A percentile compares a stretch with the other conserved stretches of the same genome.
These are phyloP conservation scores for Aspergillus hortae DNA, from an alignment of 2,329 filamentous ascomycete genomes.

Conservation along the genomic window DNA sequence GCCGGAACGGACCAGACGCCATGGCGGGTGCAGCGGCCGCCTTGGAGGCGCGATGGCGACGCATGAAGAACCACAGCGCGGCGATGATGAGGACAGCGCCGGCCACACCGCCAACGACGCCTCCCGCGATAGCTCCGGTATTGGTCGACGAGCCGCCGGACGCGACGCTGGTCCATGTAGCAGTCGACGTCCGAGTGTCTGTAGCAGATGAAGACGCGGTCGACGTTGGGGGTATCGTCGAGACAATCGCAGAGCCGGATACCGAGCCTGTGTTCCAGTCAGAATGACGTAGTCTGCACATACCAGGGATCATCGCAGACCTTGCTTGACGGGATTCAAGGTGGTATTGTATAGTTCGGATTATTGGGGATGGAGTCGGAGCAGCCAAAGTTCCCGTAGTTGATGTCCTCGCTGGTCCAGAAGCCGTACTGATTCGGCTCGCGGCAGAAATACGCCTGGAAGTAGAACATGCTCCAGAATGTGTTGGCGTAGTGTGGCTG, in stretches of 20 bases:
- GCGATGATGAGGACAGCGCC: neutral
- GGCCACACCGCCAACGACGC: neutral
- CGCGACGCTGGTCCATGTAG: neutral
- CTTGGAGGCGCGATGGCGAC: neutral
- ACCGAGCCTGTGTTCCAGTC: neutral
- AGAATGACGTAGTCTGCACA: neutral
- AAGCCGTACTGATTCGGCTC: neutral
- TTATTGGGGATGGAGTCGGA: too few relatives aligned
- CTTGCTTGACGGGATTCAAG: too few relatives aligned
- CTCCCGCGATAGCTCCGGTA: neutral
- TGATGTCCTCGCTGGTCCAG: too few relatives aligned
- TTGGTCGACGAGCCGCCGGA: neutral
- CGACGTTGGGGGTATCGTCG: neutral
- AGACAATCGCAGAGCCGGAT: neutral
- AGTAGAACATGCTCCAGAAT: constrained; percentile 1
- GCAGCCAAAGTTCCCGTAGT: too few relatives aligned
- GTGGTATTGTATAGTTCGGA: too few relatives aligned
- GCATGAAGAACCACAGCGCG: neutral
- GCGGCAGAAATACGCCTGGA: constrained; percentile 3
- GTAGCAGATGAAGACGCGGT: neutral
- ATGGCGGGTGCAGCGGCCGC: too few relatives aligned
- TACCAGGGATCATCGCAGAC: too few relatives aligned
- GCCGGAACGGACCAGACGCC: too few relatives aligned
- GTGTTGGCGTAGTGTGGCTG: neutral
- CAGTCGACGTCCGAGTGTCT: neutral